Evolutionary conservation across 768 basidiomycete genomes (phyloP), one percentile per base, ranked within the genome.

Genomic region (Heimioporus sp.): DNA sequence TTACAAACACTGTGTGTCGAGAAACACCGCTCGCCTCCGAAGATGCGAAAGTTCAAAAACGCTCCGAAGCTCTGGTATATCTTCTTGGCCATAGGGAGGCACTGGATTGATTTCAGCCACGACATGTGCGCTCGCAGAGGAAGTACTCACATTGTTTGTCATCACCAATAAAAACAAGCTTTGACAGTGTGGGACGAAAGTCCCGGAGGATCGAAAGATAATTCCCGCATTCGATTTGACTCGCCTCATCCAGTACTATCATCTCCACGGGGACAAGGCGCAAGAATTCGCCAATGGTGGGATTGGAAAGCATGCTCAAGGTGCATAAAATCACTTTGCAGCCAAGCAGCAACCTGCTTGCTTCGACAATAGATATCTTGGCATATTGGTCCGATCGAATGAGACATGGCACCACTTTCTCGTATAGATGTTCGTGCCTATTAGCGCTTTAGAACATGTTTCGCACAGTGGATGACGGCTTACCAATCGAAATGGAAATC

Each of bases 11-110:
- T 92, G 90, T 0, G 76, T 89, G 60, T 87, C 69, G 10, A 92
- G 70, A 59, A 90, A 83, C 5, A 76, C 36, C 0, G 76, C 74
- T 35, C 68, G 60, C 12, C 65, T 62, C 2, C 67, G 68, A 15
- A 92, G 72, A 66, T 91, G 87, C 0, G 67, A 15, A 13, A 87
- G 62, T 61, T 91, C 89, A 76, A 92, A 92, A 24, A 92, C 79
- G 54, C 87, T 90, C 50, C 82, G 75, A 16, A 92, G 74, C n/a
- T 78, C 75, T 46, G 74, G 63, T 35, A 86, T 67, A 19, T 86
- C 79, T 52, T 90, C 90, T 56, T 86, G 80, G 10, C 89, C 90
- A 79, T 76, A 81, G 3, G 90, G 90, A 46, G 90, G 85, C 57
- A 92, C 90, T 92, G 49, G 34, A 15, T 16, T 24, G 12, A 28